Conservation (phyloP, 2,329 filamentous ascomycete species). For the Ascochyta lentis region DNA sequence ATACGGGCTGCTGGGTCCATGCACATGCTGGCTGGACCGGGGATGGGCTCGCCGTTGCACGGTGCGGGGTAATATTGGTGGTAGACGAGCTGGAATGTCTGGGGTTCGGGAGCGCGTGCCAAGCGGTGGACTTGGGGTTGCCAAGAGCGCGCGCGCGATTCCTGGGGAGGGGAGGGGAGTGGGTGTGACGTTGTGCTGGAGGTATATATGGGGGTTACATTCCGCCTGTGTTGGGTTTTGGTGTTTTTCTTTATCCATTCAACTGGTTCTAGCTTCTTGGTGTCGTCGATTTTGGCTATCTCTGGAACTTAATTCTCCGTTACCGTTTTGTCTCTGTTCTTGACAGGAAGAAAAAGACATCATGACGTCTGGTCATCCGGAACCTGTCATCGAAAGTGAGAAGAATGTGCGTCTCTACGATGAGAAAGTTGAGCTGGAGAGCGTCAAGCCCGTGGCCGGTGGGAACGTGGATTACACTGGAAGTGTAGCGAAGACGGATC, state of each 20-base stretch:
- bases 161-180: neutral
- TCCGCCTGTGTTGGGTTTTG: too few relatives aligned
- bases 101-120: conserved; percentile 9
- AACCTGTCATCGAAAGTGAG: conserved; percentile 21
- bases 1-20: neutral
- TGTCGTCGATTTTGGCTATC: too few relatives aligned
- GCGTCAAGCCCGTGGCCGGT: conserved; percentile 21
- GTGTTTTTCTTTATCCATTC: too few relatives aligned
- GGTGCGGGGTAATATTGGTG: conserved; percentile 30
- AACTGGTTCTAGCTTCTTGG: too few relatives aligned
- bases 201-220: too few relatives aligned
- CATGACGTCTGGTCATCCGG: neutral
- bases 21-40: too few relatives aligned
- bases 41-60: conserved; percentile 9
- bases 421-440: conserved; percentile 27
- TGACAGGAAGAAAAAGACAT: conserved; percentile 12
- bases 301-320: too few relatives aligned
- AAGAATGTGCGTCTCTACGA: conserved; percentile 24
- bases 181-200: too few relatives aligned
- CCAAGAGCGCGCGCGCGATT: conserved; percentile 17
- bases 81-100: conserved; percentile 9
- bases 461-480: conserved; percentile 39
- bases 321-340: neutral
- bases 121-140: neutral
- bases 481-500: conserved; percentile 41